Conservation (phyloP, 257 asterid species). For the Thymus quinquecostatus region DNA sequence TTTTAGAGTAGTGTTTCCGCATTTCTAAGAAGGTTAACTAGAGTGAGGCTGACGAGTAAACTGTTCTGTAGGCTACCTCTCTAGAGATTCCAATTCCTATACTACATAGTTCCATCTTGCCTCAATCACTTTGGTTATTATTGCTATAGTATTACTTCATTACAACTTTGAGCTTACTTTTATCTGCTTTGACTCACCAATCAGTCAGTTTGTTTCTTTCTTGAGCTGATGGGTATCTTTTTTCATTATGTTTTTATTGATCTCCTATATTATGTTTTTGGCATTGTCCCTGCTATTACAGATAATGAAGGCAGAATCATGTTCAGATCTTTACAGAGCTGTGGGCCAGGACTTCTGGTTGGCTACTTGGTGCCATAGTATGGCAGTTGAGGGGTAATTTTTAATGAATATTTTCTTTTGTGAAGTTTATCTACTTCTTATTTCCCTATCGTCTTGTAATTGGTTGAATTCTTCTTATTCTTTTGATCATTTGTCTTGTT, state of each 20-base stretch:
- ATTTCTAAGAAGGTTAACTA: too few species aligned
- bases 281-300: conserved; percentile 42
- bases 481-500: conserved; percentile 37
- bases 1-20: conserved; percentile 7
- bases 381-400: conserved; percentile 81
- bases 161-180: conserved; percentile 16
- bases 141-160: conserved; percentile 12
- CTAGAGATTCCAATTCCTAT: conserved; percentile 13
- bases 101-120: conserved; percentile 6
- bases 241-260: conserved; percentile 2
- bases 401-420: conserved; percentile 25
- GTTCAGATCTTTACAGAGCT: conserved; percentile 76
- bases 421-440: not conserved
- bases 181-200: not conserved
- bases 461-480: conserved; percentile 13
- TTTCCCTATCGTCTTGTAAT: conserved; percentile 24
- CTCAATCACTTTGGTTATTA: not conserved
- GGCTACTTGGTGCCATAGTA: conserved; percentile 85
- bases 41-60: conserved; percentile 8
- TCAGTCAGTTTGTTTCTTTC: conserved; percentile 15
- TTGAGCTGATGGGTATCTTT: conserved; percentile 15
- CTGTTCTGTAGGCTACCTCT: not conserved
- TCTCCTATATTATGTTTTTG: conserved; percentile 25
- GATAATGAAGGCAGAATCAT: conserved; percentile 84
- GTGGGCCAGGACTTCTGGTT: conserved; percentile 96